phyloP scores from a whole-genome alignment of 2,329 filamentous ascomycete species.

The Trichoderma polysporum region DNA sequence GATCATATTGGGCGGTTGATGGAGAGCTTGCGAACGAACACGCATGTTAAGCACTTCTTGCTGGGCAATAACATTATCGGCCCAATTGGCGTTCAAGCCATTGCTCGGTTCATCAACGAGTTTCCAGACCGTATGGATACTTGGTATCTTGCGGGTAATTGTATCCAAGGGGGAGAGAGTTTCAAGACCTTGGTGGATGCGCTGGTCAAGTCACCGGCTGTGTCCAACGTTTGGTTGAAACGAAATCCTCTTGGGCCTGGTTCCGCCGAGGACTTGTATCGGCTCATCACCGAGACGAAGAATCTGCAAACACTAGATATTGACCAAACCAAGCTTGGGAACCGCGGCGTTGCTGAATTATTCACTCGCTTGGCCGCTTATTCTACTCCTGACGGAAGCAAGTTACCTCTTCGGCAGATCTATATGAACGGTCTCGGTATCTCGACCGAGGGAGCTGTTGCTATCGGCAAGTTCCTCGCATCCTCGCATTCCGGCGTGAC shows the following conservation, averaged over 20 bases:
- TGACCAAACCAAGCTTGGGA: constrained; percentile 53
- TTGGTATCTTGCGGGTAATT: constrained; percentile 57
- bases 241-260: constrained; percentile 49
- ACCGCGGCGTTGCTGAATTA: constrained; percentile 45
- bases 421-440: constrained; percentile 41
- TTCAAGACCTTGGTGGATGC: constrained; percentile 46
- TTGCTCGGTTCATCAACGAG: constrained; percentile 46
- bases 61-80: constrained; percentile 57
- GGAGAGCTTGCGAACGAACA: constrained; percentile 47
- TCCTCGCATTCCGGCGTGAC: constrained; percentile 36
- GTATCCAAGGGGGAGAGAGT: constrained; percentile 43
- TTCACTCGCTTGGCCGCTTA: constrained; percentile 40
- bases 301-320: constrained; percentile 51
- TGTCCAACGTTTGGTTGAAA: constrained; percentile 55
- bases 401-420: constrained; percentile 37
- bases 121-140: constrained; percentile 51
- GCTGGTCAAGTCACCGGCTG: constrained; percentile 42
- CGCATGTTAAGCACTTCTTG: constrained; percentile 51
- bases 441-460: constrained; percentile 30
- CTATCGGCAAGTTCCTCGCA: constrained; percentile 36
- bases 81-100: constrained; percentile 45
- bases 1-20: constrained; percentile 51
- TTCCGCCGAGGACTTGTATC: constrained; percentile 42
- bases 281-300: constrained; percentile 43
- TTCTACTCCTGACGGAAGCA: constrained; percentile 29